These are phyloP conservation scores for Papiliotrema laurentii DNA, from an alignment of 1,284 basidiomycete species.

Conservation along the genomic window DNA sequence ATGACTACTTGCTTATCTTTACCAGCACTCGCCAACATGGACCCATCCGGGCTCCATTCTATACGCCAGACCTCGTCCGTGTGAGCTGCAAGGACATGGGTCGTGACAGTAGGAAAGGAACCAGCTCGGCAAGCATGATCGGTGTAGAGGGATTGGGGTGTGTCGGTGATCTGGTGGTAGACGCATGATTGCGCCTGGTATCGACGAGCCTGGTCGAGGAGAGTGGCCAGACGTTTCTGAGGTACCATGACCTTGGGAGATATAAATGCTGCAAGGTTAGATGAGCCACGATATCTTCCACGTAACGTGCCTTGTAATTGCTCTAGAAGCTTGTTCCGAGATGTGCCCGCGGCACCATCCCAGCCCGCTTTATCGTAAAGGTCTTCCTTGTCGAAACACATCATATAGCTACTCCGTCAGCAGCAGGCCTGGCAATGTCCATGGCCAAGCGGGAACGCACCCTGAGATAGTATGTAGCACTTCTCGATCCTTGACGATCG, in stretches of 20 bases:
- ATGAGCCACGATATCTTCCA: too few species aligned
- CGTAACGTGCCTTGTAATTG: constrained; percentile 70
- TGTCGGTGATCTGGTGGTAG: constrained; percentile 64
- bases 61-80: constrained; percentile 92
- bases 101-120: constrained; percentile 78
- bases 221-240: constrained; percentile 72
- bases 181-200: constrained; percentile 73
- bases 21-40: constrained; percentile 78
- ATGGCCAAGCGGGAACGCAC: constrained; percentile 48
- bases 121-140: constrained; percentile 78
- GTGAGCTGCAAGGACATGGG: constrained; percentile 78
- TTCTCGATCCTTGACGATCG: constrained; percentile 68
- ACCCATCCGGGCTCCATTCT: constrained; percentile 88
- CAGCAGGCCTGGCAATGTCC: background rate
- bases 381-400: constrained; percentile 82
- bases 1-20: constrained; percentile 83
- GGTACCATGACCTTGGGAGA: constrained; percentile 90
- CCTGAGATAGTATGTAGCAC: constrained; percentile 79
- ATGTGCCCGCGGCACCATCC: constrained; percentile 80
- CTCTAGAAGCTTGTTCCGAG: constrained; percentile 69
- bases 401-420: constrained; percentile 62
- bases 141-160: constrained; percentile 73
- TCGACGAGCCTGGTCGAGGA: constrained; percentile 79
- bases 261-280: constrained; percentile 72
- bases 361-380: constrained; percentile 74